These are phyloP conservation scores for Coelastrella sp. DNA, from an alignment of 139 green algal genomes.

Conservation along the genomic window DNA sequence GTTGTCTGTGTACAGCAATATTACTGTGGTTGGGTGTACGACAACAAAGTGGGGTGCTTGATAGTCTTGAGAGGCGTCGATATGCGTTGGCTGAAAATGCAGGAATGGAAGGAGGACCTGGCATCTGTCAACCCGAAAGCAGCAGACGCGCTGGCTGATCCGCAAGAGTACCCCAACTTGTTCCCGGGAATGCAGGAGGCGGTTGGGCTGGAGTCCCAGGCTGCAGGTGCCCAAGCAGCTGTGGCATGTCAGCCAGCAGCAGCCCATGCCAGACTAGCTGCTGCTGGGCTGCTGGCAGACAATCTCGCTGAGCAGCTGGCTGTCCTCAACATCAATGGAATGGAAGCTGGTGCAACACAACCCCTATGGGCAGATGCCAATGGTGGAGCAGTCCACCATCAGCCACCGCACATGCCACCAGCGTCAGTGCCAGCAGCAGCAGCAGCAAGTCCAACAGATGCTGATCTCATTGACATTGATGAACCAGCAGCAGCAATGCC, in stretches of 20 bases:
- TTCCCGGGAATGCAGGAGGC: conserved; percentile 89
- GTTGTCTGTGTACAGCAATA: too few relatives aligned
- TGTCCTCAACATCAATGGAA: background rate
- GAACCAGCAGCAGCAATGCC: background rate
- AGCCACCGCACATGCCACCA: background rate
- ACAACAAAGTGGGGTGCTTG: too few relatives aligned
- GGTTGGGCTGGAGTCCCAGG: conserved; percentile 3
- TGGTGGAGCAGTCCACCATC: conserved; percentile 4
- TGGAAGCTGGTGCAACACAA: background rate
- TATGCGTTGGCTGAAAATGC: too few relatives aligned
- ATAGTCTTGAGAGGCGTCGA: too few relatives aligned
- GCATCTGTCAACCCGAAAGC: conserved; percentile 94
- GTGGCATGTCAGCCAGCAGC: conserved; percentile 23
- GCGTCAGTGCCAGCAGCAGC: background rate
- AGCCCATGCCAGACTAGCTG: conserved; percentile 7
- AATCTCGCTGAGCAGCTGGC: conserved; percentile 40
- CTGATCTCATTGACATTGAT: background rate
- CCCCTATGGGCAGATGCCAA: conserved; percentile 17
- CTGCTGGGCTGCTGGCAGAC: conserved; percentile 10
- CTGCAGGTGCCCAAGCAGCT: conserved; percentile 23
- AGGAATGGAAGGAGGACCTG: conserved; percentile 93
- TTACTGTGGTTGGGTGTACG: too few relatives aligned
- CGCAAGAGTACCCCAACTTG: conserved; percentile 95
- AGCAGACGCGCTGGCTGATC: conserved; percentile 96
- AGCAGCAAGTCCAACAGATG: background rate